These are phyloP conservation scores for Puccinia triticina DNA, from an alignment of 1,284 basidiomycete genomes.

Conservation along the genomic window DNA sequence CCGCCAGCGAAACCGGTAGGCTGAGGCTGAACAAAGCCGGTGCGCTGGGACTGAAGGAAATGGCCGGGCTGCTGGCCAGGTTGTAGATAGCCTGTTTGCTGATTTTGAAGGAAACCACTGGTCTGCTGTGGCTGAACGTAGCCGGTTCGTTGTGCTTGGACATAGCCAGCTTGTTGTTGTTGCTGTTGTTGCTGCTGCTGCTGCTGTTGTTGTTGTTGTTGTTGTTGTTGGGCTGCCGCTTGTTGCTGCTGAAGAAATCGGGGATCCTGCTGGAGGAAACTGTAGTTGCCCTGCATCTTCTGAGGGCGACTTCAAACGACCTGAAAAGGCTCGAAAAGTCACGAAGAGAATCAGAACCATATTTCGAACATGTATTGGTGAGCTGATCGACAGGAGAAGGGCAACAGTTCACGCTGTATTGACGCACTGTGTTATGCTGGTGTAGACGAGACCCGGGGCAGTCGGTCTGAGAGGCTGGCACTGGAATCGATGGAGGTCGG, in stretches of 20 bases:
- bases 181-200: constrained; percentile 36
- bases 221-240: constrained; percentile 28
- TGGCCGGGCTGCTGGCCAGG: constrained; percentile 15
- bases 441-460: no score
- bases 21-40: constrained; percentile 41
- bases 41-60: constrained; percentile 43
- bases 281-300: constrained; percentile 50
- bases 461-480: no score
- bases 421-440: background rate
- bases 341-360: no score
- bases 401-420: background rate
- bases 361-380: background rate
- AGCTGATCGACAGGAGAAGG: background rate
- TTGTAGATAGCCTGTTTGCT: constrained; percentile 40
- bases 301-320: background rate
- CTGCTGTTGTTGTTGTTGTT: constrained; percentile 8
- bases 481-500: no score
- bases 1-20: constrained; percentile 43
- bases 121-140: constrained; percentile 42
- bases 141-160: constrained; percentile 38
- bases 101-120: constrained; percentile 38
- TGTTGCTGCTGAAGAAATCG: constrained; percentile 52
- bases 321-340: no score
- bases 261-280: constrained; percentile 51
- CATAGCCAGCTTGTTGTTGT: constrained; percentile 11